Base-by-base conservation (phyloP, 164 flowering plant genomes). In the Dillenia turbinata region DNA sequence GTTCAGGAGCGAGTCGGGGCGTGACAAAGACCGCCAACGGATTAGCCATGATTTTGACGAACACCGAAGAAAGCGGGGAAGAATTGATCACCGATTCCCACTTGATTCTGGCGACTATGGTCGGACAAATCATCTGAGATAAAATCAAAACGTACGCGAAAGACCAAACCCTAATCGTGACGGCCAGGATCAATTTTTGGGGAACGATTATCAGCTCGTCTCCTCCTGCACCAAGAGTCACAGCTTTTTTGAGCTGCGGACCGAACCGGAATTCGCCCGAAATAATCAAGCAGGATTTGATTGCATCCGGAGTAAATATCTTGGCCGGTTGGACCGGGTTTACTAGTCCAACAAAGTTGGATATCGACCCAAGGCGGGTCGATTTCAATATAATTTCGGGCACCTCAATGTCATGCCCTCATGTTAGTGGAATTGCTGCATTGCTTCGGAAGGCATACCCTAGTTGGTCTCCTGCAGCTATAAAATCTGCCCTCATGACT, bases 391-490 rank as follows among this genome's bases (percentile, higher is more conserved):
- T 95, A 2, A 83, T 88, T 1, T 87, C 99, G 0, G 97, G 99
- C 46, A 95, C 97, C 1, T 95, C 99, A 8, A 92, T 95, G 97
- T 73, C 97, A 44, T 92, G 97, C 67, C 97, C 97, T 1, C 99
- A 92, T 51, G 99, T 83, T 9, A 89, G 96, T 50, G 97, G 97
- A 7, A 62, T 91, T 17, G 97, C 96, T n/a, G 97, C 96, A 7
- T 54, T 91, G 80, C 90, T 94, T 5, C 67, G 83, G 0, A 79
- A 79, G 57, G 90, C 92, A 24, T 61, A 81, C 66, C 94, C 92
- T 0, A 47, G 57, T 22, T 94, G 96, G 96, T 70, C 81, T 12
- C 89, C 97, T 0, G 92, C 96, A 1, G 94, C 90, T 0, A 68
- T 94, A 13, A 89, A 91, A 49, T 95, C 97, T 5, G 97, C 97